Evolutionary conservation across 2,329 filamentous ascomycete species (phyloP).

Genomic region (Sclerotinia nivalis): DNA sequence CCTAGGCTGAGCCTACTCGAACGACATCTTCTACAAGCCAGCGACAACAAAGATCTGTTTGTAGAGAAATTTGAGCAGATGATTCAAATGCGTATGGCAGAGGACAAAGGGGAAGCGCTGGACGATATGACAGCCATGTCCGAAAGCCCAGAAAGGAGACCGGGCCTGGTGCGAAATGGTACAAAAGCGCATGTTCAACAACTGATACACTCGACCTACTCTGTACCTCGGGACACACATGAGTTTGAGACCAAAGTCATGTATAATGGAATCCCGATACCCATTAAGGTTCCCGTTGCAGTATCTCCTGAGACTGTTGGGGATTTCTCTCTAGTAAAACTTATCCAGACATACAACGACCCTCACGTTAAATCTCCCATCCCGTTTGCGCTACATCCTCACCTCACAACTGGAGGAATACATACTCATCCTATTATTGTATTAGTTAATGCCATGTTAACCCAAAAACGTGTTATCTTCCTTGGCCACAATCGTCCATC

Average conservation of each 20-base stretch:
- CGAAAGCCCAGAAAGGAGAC: constrained; percentile 46
- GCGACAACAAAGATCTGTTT: constrained; percentile 93
- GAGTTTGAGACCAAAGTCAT: constrained; percentile 95
- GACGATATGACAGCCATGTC: constrained; percentile 50
- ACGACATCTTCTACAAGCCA: constrained; percentile 81
- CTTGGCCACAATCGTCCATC: constrained; percentile 93
- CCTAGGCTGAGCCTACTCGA: constrained; percentile 82
- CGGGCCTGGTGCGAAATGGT: constrained; percentile 53
- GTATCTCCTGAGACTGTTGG: constrained; percentile 94
- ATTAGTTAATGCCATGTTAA: constrained; percentile 89
- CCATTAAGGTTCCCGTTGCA: constrained; percentile 93
- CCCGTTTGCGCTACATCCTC: constrained; percentile 82
- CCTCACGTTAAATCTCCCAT: constrained; percentile 80
- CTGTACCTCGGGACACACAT: constrained; percentile 88
- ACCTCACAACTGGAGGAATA: constrained; percentile 88
- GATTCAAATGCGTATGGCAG: constrained; percentile 76
- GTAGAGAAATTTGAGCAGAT: constrained; percentile 97
- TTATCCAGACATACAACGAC: constrained; percentile 90
- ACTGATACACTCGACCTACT: constrained; percentile 62
- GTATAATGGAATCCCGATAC: constrained; percentile 95
- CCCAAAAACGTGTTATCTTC: constrained; percentile 95
- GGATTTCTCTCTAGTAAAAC: constrained; percentile 95
- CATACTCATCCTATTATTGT: constrained; percentile 94
- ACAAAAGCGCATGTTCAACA: constrained; percentile 61
- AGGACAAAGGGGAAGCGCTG: constrained; percentile 52